Percentiles rank a stretch among this genome's conserved stretches.
Evolutionary conservation across 352 stramenopile species (phyloP).

Genomic region (Phytophthora capsici): DNA sequence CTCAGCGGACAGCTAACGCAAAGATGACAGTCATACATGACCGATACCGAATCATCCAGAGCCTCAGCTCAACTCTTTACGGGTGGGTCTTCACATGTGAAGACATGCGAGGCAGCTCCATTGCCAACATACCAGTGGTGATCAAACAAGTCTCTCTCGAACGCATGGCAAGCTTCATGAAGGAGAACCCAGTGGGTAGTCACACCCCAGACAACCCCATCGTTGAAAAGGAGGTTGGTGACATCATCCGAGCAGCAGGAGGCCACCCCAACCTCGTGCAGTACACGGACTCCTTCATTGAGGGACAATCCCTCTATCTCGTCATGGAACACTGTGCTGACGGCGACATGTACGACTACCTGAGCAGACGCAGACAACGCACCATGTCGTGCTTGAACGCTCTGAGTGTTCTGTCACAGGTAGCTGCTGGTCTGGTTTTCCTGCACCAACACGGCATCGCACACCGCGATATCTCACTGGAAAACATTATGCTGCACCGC

Average conservation of each 20-base stretch:
- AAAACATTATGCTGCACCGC: slow-evolving; percentile 47
- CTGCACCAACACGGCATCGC: slow-evolving; percentile 39
- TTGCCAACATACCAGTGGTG: slow-evolving; percentile 13
- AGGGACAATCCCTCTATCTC: slow-evolving; percentile 49
- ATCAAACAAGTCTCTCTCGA: slow-evolving; percentile 59
- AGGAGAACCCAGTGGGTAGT: slow-evolving; percentile 17
- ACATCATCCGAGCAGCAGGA: slow-evolving; percentile 37
- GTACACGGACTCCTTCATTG: slow-evolving; percentile 54
- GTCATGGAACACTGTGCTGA: slow-evolving; percentile 51
- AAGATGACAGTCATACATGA: slow-evolving; percentile 29
- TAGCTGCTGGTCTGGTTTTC: slow-evolving; percentile 38
- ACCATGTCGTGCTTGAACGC: slow-evolving; percentile 32
- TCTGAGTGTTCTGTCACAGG: slow-evolving; percentile 40
- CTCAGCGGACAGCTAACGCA: background rate
- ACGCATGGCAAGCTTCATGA: slow-evolving; percentile 30
- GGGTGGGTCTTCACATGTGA: slow-evolving; percentile 54
- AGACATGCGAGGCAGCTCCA: slow-evolving; percentile 25
- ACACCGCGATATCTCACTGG: slow-evolving; percentile 28
- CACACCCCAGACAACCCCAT: slow-evolving; percentile 46
- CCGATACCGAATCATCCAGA: slow-evolving; percentile 38
- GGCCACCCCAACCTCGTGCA: slow-evolving; percentile 54
- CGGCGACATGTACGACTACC: slow-evolving; percentile 46
- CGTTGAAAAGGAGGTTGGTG: slow-evolving; percentile 46
- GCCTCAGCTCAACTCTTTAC: slow-evolving; percentile 56
- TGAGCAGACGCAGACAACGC: slow-evolving; percentile 23